Evolutionary conservation across 2,329 filamentous ascomycete genomes (phyloP).

Genomic region (Ophiostoma tasmaniense): DNA sequence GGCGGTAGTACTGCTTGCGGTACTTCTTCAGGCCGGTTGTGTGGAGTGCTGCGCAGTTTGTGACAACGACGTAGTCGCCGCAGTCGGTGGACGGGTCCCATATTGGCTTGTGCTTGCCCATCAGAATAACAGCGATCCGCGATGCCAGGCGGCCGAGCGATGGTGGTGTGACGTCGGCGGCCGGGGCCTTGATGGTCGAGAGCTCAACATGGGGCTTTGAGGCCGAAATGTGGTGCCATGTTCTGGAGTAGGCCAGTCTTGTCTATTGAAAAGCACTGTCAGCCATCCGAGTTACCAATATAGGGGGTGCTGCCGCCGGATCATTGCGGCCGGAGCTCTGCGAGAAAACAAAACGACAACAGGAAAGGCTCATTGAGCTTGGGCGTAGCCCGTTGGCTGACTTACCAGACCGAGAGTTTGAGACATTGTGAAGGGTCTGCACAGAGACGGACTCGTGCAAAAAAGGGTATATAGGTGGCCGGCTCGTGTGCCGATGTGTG

Average conservation of each 20-base stretch:
- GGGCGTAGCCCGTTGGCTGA: slow-evolving; percentile 6
- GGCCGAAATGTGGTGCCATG: slow-evolving; percentile 83
- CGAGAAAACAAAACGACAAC: not conserved
- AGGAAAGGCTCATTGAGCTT: not conserved
- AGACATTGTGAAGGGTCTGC: slow-evolving; percentile 48
- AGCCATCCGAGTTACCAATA: not conserved
- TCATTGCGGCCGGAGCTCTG: not conserved
- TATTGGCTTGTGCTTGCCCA: slow-evolving; percentile 99
- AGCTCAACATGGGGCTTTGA: slow-evolving; percentile 55
- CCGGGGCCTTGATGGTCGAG: slow-evolving; percentile 42
- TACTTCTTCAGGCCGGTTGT: slow-evolving; percentile 85
- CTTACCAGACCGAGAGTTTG: slow-evolving; percentile 69
- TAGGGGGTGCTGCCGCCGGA: not conserved
- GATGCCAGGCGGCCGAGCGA: slow-evolving; percentile 86
- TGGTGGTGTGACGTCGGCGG: slow-evolving; percentile 51
- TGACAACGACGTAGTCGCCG: slow-evolving; percentile 96
- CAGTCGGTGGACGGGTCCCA: slow-evolving; percentile 97
- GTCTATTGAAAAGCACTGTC: slow-evolving; percentile 51
- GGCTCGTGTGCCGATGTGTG: not conserved
- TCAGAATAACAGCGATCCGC: slow-evolving; percentile 75
- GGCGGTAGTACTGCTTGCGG: slow-evolving; percentile 93
- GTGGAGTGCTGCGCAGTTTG: slow-evolving; percentile 77
- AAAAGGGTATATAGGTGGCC: not conserved
- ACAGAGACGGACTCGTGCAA: not conserved
- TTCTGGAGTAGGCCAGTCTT: slow-evolving; percentile 87